These are phyloP conservation scores for Candolleomyces efflorescens DNA, from an alignment of 768 basidiomycete species.

Conservation along the genomic window DNA sequence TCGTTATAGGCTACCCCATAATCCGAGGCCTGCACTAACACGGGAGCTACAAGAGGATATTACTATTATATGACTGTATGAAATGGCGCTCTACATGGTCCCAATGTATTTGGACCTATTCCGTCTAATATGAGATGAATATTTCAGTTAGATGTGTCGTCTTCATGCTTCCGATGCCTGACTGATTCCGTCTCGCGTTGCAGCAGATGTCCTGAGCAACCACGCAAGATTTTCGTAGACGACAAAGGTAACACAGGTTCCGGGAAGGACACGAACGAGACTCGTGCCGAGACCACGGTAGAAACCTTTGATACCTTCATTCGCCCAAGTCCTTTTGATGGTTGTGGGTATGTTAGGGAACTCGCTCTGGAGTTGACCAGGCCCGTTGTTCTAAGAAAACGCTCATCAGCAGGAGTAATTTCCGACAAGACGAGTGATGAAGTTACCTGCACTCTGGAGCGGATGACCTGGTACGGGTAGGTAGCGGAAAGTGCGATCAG, in stretches of 20 bases:
- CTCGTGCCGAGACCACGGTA: slow-evolving; percentile 96
- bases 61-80: too few relatives aligned
- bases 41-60: too few relatives aligned
- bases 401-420: not conserved
- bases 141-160: not conserved
- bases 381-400: slow-evolving; percentile 54
- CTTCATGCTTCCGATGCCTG: not conserved
- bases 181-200: slow-evolving; percentile 34
- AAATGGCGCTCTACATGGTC: too few relatives aligned
- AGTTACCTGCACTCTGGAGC: slow-evolving; percentile 86
- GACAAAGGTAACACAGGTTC: slow-evolving; percentile 97
- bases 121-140: too few relatives aligned
- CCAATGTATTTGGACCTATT: too few relatives aligned
- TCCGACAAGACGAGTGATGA: not conserved
- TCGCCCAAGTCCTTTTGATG: slow-evolving; percentile 72
- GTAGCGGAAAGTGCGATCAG: slow-evolving; percentile 77
- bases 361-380: slow-evolving; percentile 38
- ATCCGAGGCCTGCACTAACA: too few relatives aligned
- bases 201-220: slow-evolving; percentile 66
- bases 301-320: slow-evolving; percentile 82
- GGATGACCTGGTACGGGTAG: slow-evolving; percentile 96
- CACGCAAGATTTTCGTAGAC: slow-evolving; percentile 94
- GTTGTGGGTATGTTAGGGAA: slow-evolving; percentile 85
- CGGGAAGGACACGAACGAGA: slow-evolving; percentile 90
- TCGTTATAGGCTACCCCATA: too few relatives aligned